Percentiles rank a stretch among this genome's conserved stretches.
Evolutionary conservation across 225 moss, liverwort and hornwort genomes (phyloP).

Genomic region (Thuidium tamariscinum): DNA sequence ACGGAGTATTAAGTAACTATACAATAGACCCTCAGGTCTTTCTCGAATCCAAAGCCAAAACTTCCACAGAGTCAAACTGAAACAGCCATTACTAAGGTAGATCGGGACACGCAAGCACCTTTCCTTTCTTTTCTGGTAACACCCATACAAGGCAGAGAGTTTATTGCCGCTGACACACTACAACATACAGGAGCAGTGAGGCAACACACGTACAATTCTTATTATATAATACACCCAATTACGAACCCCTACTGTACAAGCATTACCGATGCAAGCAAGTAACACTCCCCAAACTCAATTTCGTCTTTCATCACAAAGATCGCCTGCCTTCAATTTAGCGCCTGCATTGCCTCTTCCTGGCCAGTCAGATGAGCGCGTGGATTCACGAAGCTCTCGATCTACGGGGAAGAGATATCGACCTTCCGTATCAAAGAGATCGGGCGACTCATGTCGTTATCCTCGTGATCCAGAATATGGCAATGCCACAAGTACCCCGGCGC

Average conservation of each 20-base stretch:
- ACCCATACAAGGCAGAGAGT: not conserved
- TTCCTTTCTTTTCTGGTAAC: not conserved
- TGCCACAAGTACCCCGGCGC: constrained; percentile 33
- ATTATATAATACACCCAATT: not conserved
- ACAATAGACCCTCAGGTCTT: not conserved
- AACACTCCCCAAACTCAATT: not conserved
- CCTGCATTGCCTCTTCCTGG: constrained; percentile 23
- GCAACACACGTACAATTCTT: not conserved
- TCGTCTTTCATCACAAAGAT: not conserved
- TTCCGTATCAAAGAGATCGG: constrained; percentile 9
- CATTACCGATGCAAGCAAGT: not conserved
- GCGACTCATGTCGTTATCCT: constrained; percentile 74
- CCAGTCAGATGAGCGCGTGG: not conserved
- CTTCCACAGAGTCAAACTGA: not conserved
- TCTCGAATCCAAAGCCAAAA: not conserved
- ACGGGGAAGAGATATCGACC: not conserved
- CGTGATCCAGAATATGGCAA: constrained; percentile 53
- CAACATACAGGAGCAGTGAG: not conserved
- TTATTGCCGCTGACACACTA: not conserved
- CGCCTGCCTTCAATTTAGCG: not conserved
- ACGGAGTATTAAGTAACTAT: not conserved
- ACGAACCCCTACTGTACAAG: not conserved
- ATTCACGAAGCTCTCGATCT: not conserved
- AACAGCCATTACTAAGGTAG: not conserved
- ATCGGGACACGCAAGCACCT: not conserved